phyloP scores from a whole-genome alignment of 768 basidiomycete species.

The Lactarius akahatsu region DNA sequence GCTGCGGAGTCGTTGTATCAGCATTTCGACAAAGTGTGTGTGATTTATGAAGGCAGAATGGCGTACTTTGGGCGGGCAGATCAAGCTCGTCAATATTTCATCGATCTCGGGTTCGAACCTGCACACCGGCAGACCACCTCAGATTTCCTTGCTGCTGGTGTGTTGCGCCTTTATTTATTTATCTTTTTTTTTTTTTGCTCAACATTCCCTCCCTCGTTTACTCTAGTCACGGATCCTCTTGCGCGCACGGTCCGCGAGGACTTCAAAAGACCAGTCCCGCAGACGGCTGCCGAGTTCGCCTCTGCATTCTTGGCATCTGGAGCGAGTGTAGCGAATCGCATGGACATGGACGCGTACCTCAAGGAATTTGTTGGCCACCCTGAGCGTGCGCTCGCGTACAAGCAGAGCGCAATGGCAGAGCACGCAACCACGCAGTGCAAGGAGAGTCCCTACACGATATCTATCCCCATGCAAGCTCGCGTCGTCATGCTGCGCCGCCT shows the following conservation, averaged over 20 bases:
- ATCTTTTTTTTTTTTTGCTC: background rate
- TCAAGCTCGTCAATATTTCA: conserved; percentile 78
- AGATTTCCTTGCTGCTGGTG: conserved; percentile 63
- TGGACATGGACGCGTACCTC: conserved; percentile 48
- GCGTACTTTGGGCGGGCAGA: conserved; percentile 77
- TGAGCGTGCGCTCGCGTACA: conserved; percentile 45
- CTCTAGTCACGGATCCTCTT: conserved; percentile 57
- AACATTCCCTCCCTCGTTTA: conserved; percentile 28
- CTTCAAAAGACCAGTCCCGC: conserved; percentile 44
- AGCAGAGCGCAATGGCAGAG: conserved; percentile 49
- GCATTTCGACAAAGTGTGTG: conserved; percentile 84
- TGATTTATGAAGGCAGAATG: conserved; percentile 77
- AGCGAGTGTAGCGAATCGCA: conserved; percentile 43
- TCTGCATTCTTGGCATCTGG: conserved; percentile 38
- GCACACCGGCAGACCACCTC: conserved; percentile 83
- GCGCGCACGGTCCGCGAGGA: conserved; percentile 53
- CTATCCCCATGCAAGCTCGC: conserved; percentile 39
- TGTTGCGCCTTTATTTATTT: conserved; percentile 5
- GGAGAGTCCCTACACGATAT: conserved; percentile 40
- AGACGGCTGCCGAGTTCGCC: conserved; percentile 58
- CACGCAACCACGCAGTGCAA: conserved; percentile 47
- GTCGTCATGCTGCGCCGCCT: conserved; percentile 38
- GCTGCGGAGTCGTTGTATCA: conserved; percentile 78
- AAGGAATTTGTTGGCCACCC: conserved; percentile 46
- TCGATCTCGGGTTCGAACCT: conserved; percentile 68